Base-by-base conservation (phyloP, 345 rosid species). In the Orychophragmus violaceus region DNA sequence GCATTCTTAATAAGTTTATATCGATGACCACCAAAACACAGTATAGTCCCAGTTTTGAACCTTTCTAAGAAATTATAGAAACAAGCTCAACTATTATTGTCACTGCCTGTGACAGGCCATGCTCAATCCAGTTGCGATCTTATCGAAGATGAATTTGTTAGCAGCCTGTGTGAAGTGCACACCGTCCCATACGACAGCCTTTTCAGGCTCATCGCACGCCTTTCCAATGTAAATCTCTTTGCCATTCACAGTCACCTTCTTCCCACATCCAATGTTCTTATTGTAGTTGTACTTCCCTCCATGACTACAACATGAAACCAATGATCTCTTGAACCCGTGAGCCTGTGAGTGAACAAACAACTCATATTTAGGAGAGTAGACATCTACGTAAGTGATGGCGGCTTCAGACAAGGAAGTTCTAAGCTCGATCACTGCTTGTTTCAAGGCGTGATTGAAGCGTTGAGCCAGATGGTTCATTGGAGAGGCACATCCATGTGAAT, bases 271-370 rank as follows among this genome's bases (percentile, higher is more conserved):
- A 22, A 76, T 59, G 36, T 78, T 1, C 48, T 49, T 71, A 53
- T 79, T 81, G 73, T 76, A 88, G 46, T 88, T 88, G 37, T 83
- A 85, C 77, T 78, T 85, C 16, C 97, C 97, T 13, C 96, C 96
- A 56, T 81, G 84, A 0, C 97, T 90, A 49, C 96, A 91, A 32
- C 96, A 88, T 5, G 85, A 75, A 16, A 79, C 80, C 35, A 86
- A 30, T 7, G 91, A 77, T 30, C 84, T 70, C 9, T 35, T 74
- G 68, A 90, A 86, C 19, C 96, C 91, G 5, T 73, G 69, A 39
- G 61, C 79, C 19, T 63, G 70, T 3, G 88, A 66, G 14, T 71
- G 79, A 63, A 46, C 59, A 64, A 80, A 45, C 61, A 91, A 79
- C 0, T 71, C 57, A 57, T 85, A 75, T 51, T 88, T 88, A 0